Percentiles rank a stretch among this genome's conserved stretches.
Conservation (phyloP, 257 asterid species). For the Capsicum pubescens region DNA sequence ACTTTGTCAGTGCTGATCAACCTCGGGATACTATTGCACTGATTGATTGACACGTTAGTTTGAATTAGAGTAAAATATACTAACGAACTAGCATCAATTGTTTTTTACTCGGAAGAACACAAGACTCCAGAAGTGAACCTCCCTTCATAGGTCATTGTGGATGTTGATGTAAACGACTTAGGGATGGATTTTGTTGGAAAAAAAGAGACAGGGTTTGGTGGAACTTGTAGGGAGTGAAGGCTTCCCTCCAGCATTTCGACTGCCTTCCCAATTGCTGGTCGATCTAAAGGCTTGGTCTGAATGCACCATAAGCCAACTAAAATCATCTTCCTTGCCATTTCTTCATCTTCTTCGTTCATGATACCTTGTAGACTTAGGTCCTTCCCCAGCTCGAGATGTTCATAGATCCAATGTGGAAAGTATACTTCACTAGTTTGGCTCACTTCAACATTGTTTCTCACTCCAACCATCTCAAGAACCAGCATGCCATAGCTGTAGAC, state of each 20-base stretch:
- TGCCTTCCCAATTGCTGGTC: slow-evolving; percentile 64
- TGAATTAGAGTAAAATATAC: not conserved
- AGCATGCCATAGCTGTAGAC: slow-evolving; percentile 79
- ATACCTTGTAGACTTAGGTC: slow-evolving; percentile 32
- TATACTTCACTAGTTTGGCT: slow-evolving; percentile 42
- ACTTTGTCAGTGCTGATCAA: not conserved
- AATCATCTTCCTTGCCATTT: slow-evolving; percentile 53
- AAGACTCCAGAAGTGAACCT: not conserved
- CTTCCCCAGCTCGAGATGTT: slow-evolving; percentile 41
- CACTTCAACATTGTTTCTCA: slow-evolving; percentile 36
- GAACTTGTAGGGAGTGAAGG: slow-evolving; percentile 50
- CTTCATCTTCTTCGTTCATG: slow-evolving; percentile 46
- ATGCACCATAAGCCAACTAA: slow-evolving; percentile 74
- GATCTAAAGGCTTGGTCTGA: slow-evolving; percentile 58
- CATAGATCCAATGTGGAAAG: slow-evolving; percentile 59
- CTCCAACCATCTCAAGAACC: slow-evolving; percentile 70
- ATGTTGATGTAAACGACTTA: slow-evolving; percentile 31
- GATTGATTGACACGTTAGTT: not conserved
- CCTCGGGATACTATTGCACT: not conserved
- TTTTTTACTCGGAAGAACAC: not conserved
- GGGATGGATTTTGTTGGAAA: slow-evolving; percentile 30
- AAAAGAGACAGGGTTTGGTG: slow-evolving; percentile 57
- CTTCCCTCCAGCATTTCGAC: slow-evolving; percentile 69
- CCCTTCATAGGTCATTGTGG: not conserved
- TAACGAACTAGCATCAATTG: not conserved